These are phyloP conservation scores for Linum tenue DNA, from an alignment of 345 rosid genomes.

Conservation along the genomic window DNA sequence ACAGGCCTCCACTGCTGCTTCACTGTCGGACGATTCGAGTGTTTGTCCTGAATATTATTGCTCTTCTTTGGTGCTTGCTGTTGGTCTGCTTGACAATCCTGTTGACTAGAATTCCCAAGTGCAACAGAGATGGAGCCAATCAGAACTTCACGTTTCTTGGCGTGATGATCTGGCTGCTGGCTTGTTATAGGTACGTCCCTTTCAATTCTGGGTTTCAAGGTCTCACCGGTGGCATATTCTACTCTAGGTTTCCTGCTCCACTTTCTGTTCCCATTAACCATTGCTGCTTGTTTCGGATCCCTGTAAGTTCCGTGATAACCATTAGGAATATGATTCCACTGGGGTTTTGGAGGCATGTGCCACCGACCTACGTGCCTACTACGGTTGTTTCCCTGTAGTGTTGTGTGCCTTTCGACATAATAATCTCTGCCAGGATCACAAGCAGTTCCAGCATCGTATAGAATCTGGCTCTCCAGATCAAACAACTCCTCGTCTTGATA, in stretches of 20 bases:
- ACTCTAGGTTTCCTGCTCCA: constrained; percentile 69
- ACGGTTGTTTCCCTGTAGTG: constrained; percentile 25
- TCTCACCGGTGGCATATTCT: constrained; percentile 29
- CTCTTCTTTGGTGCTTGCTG: constrained; percentile 37
- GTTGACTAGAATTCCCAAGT: constrained; percentile 34
- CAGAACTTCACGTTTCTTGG: constrained; percentile 48
- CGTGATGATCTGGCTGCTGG: constrained; percentile 26
- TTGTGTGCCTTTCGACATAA: constrained; percentile 23
- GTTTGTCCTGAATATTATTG: constrained; percentile 25
- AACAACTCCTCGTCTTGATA: constrained; percentile 22
- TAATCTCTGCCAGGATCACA: constrained; percentile 24
- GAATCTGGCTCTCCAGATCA: constrained; percentile 37
- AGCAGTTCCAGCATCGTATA: constrained; percentile 24
- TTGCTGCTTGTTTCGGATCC: constrained; percentile 29
- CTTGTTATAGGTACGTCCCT: constrained; percentile 27
- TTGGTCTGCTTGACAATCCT: constrained; percentile 28
- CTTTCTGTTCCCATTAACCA: constrained; percentile 40
- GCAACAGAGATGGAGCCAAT: constrained; percentile 77
- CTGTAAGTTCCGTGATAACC: constrained; percentile 48
- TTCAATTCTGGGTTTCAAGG: constrained; percentile 24
- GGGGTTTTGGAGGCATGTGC: constrained; percentile 35
- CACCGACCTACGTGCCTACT: constrained; percentile 23
- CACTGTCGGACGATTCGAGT: constrained; percentile 20
- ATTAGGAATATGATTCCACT: constrained; percentile 29
- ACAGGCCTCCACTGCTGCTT: constrained; percentile 45